Evolutionary conservation across 2,329 filamentous ascomycete genomes (phyloP).

Genomic region (Dryadomyces sulphureus): DNA sequence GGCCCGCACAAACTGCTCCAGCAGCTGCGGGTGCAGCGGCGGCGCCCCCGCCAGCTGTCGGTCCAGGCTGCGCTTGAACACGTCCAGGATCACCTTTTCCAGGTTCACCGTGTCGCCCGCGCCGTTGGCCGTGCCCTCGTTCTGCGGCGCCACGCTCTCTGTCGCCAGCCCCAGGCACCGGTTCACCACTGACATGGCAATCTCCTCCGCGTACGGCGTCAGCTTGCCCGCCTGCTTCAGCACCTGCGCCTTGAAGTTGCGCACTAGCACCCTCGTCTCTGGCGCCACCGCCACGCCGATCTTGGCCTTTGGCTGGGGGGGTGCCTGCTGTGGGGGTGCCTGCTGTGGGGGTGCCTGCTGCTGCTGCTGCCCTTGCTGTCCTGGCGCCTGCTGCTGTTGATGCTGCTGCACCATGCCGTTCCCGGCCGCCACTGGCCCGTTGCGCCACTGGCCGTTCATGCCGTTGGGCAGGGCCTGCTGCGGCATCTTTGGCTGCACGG

Average conservation of each 20-base stretch:
- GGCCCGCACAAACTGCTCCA: conserved; percentile 27
- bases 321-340: neutral
- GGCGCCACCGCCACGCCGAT: neutral
- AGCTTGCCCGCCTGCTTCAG: conserved; percentile 25
- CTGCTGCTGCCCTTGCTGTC: neutral
- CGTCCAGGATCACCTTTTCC: conserved; percentile 30
- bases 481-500: neutral
- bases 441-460: neutral
- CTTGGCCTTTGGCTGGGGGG: neutral
- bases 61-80: conserved; percentile 18
- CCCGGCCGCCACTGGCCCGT: neutral
- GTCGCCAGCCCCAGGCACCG: conserved; percentile 33
- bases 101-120: conserved; percentile 18
- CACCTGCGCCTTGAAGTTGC: conserved; percentile 31
- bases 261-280: conserved; percentile 25
- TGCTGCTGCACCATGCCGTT: neutral
- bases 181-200: conserved; percentile 38
- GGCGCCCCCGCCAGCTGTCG: neutral
- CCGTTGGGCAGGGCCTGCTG: neutral
- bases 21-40: conserved; percentile 22
- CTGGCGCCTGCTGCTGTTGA: neutral
- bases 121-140: conserved; percentile 11
- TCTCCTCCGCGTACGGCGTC: conserved; percentile 27
- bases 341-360: neutral
- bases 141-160: conserved; percentile 18